Evolutionary conservation across 192 early-diverging fungal genomes (phyloP), one percentile per base, ranked within the genome.

Genomic region (Phycomyces blakesleeanus): DNA sequence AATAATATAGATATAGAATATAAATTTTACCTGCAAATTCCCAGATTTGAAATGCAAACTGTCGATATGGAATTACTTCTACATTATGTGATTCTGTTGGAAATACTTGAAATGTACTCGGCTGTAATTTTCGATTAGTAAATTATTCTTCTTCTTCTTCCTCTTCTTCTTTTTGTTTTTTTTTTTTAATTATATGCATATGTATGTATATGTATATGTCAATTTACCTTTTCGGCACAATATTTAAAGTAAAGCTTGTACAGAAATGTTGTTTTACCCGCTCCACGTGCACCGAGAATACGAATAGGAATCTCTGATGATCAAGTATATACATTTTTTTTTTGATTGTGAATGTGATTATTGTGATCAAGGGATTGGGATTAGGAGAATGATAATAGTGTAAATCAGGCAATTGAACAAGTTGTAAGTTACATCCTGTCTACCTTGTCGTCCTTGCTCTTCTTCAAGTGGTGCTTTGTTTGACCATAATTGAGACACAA

Each of bases 211-310:
- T n/a, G n/a, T 21, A 49, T 61, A 3, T 39, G n/a, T 16, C 15
- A 2, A 37, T 55, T 44, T 63, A 59, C 66, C 14, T 61, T 40
- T 18, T 57, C 55, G 16, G 55, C 61, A n/a, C 27, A 34, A 29
- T 73, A 56, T 44, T 73, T 73, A 47, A 73, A 73, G 42, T 73
- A 73, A 5, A 59, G 18, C 40, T 68, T 67, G 60, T 73, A 73
- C 16, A 73, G 42, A 60, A 73, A 64, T 24, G 56, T 64, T 0
- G 72, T 73, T 41, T 73, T 73, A 29, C 72, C 72, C n/a, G 66
- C 61, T 16, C 64, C 64, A 9, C 66, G 60, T 26, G 61, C 51
- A 14, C 72, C 72, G 6, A 73, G 11, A 44, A 69, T 49, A 22
- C 61, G 68, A n/a, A 69, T 53, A 21, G 61, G 55, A 47, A 18